A percentile compares a stretch with the other conserved stretches of the same genome.
Evolutionary conservation across 2,329 filamentous ascomycete genomes (phyloP).

Genomic region (Fusarium sp.): DNA sequence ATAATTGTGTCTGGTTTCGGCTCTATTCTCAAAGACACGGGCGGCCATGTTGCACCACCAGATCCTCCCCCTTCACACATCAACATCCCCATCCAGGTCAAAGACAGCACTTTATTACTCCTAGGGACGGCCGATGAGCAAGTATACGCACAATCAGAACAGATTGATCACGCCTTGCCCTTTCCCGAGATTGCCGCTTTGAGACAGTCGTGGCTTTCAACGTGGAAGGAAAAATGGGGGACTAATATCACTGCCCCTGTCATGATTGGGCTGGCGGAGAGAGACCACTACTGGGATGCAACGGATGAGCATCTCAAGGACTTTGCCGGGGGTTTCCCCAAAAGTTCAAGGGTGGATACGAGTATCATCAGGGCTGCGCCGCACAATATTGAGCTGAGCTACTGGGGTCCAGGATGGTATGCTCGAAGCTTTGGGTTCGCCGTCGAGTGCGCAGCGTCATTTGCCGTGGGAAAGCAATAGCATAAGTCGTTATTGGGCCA

Average conservation of each 20-base stretch:
- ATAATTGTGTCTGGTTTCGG: slow-evolving; percentile 38
- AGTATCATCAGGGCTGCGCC: slow-evolving; percentile 37
- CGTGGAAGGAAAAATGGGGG: slow-evolving; percentile 41
- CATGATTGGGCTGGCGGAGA: slow-evolving; percentile 34
- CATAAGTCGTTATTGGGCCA: neutral
- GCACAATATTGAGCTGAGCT: slow-evolving; percentile 42
- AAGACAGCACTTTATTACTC: slow-evolving; percentile 35
- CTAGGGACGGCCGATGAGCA: slow-evolving; percentile 36
- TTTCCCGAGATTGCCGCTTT: slow-evolving; percentile 35
- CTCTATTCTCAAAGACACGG: slow-evolving; percentile 29
- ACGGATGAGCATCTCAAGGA: slow-evolving; percentile 40
- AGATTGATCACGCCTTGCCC: slow-evolving; percentile 35
- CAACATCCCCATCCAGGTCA: slow-evolving; percentile 34
- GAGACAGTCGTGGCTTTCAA: slow-evolving; percentile 26
- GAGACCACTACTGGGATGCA: slow-evolving; percentile 37
- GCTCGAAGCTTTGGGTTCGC: slow-evolving; percentile 43
- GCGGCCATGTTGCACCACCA: slow-evolving; percentile 21
- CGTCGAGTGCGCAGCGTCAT: slow-evolving; percentile 36
- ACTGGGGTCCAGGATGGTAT: slow-evolving; percentile 42
- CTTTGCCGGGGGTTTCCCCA: slow-evolving; percentile 22
- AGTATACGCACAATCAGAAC: slow-evolving; percentile 33
- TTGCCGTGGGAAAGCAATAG: slow-evolving; percentile 8
- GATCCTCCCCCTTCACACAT: slow-evolving; percentile 26
- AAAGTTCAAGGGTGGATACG: slow-evolving; percentile 34
- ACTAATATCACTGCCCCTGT: slow-evolving; percentile 27